Evolutionary conservation across 2,329 filamentous ascomycete genomes (phyloP), one percentile per base, ranked within the genome.

Genomic region (Xylariaceae sp.): DNA sequence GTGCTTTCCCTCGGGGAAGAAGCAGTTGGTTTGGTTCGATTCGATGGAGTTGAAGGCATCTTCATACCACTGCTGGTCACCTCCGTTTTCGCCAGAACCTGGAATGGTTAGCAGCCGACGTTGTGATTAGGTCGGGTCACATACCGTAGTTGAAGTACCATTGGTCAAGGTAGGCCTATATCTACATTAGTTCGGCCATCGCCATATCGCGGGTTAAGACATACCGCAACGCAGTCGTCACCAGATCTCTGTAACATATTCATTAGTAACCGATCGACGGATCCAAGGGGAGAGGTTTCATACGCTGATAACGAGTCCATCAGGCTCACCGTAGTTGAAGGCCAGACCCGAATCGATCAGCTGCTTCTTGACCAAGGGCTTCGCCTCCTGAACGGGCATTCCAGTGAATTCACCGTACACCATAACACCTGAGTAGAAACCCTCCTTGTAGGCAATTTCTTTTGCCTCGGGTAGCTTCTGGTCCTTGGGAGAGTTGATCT

Each of bases 61-160:
- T 63, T 89, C 77, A 71, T 89, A 89, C 94, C 94, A 97, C 51
- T 56, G 9, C 49, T 62, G 57, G 45, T 62, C 61, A 39, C 61
- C 61, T 8, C 60, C 61, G 30, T 62, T 62, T 44, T 59, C 60
- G 2, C 35, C 57, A 15, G 60, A 59, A 37, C 58, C 57, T 59
- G 30, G 41, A 5, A 49, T 3, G 11, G 4, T 59, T 11, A 53
- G 87, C 82, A 49, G 90, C 90, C 5, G 39, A 47, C 11, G 5
- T 35, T 10, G 17, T 39, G 34, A 13, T 9, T 45, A 30, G 41
- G n/a, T 13, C 15, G 41, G 4, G 47, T 37, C 35, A 17, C 76
- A 92, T 89, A 63, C 94, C 94, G 71, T 99, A 99, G 76, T 97
- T 93, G 68, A 99, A 80, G 77, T 96, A 99, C 92, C 94, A 99